These are phyloP conservation scores for Boletus vermiculosoides DNA, from an alignment of 768 basidiomycete species.

Conservation along the genomic window DNA sequence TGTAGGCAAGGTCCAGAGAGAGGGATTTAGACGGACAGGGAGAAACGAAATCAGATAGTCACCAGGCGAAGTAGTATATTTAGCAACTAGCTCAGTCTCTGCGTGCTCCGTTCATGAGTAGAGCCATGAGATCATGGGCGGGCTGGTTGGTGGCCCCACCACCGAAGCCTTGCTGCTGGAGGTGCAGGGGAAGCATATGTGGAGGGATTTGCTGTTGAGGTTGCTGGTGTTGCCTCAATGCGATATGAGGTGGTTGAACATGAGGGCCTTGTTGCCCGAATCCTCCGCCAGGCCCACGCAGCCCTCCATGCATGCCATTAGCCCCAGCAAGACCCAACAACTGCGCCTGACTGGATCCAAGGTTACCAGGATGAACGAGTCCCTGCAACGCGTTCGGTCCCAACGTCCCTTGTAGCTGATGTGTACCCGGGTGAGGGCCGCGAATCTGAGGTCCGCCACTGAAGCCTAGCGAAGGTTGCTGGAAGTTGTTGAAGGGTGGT, in stretches of 20 bases:
- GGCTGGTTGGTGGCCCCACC: constrained; percentile 51
- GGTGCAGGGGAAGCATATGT: constrained; percentile 51
- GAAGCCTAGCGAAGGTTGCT: constrained; percentile 45
- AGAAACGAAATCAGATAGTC: constrained; percentile 16
- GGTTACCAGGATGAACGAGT: constrained; percentile 50
- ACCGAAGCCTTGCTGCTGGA: constrained; percentile 57
- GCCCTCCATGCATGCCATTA: constrained; percentile 43
- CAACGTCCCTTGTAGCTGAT: constrained; percentile 48
- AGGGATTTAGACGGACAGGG: constrained; percentile 7
- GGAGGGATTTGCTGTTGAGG: constrained; percentile 55
- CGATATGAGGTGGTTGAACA: constrained; percentile 30
- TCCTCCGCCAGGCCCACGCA: constrained; percentile 48
- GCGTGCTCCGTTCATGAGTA: constrained; percentile 72
- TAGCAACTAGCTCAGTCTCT: constrained; percentile 51
- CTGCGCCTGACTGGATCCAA: constrained; percentile 50
- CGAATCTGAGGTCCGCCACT: constrained; percentile 46
- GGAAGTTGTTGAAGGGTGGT: constrained; percentile 55
- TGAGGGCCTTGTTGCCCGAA: constrained; percentile 35
- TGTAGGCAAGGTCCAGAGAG: constrained; percentile 28
- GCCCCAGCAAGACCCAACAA: constrained; percentile 46
- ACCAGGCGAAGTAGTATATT: constrained; percentile 13
- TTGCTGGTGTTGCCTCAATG: constrained; percentile 35
- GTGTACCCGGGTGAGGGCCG: constrained; percentile 44
- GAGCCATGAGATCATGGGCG: constrained; percentile 76
- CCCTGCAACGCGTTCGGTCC: constrained; percentile 51